These are phyloP conservation scores for Apium graveolens DNA, from an alignment of 129 eudicot species.

Conservation along the genomic window DNA sequence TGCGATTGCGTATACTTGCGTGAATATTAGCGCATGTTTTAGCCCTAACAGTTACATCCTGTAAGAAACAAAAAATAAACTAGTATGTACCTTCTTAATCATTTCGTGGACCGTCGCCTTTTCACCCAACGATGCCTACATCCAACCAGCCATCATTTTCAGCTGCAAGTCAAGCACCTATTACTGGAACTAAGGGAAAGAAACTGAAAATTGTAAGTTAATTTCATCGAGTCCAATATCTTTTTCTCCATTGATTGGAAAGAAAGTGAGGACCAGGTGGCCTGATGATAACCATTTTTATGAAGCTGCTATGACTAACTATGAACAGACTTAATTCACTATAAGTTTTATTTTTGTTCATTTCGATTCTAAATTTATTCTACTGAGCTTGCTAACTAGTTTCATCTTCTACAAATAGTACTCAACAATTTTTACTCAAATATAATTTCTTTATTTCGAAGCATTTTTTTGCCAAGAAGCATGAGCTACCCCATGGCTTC, in stretches of 20 bases:
- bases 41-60: too few species aligned
- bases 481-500: neutral
- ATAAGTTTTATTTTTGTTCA: too few species aligned
- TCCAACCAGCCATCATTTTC: conserved; percentile 57
- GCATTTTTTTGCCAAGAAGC: neutral
- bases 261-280: conserved; percentile 86
- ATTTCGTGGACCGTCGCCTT: conserved; percentile 66
- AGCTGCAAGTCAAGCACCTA: conserved; percentile 60
- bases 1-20: too few species aligned
- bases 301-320: conserved; percentile 75
- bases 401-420: too few species aligned
- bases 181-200: conserved; percentile 49
- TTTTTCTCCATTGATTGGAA: conserved; percentile 51
- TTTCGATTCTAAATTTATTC: too few species aligned
- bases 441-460: neutral
- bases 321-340: too few species aligned
- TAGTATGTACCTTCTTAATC: conserved; percentile 57
- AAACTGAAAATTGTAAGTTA: conserved; percentile 63
- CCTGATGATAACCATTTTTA: conserved; percentile 88
- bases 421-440: neutral
- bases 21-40: too few species aligned
- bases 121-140: conserved; percentile 43
- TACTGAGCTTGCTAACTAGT: too few species aligned
- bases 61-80: conserved; percentile 68
- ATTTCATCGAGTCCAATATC: neutral